Conservation (phyloP, 2,329 filamentous ascomycete species). For the Talaromyces piceae region DNA sequence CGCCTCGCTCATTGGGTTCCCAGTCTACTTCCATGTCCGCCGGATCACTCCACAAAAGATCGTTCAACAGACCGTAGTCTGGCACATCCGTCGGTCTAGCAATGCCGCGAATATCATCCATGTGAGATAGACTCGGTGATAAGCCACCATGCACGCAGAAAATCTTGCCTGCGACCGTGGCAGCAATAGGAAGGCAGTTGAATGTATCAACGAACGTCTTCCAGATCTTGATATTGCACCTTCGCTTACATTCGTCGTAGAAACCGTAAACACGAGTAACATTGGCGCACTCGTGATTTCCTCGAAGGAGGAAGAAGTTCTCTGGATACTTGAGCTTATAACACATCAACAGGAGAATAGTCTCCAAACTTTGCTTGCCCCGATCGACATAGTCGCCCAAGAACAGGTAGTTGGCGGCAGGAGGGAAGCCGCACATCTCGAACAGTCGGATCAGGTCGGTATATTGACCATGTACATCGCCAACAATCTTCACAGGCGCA, state of each 20-base stretch:
- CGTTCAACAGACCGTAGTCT: slow-evolving; percentile 91
- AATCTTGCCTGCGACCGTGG: slow-evolving; percentile 96
- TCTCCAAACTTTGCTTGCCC: slow-evolving; percentile 92
- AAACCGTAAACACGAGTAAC: slow-evolving; percentile 95
- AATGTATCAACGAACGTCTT: slow-evolving; percentile 97
- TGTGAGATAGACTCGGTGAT: slow-evolving; percentile 84
- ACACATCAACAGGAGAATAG: slow-evolving; percentile 82
- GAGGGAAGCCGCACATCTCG: slow-evolving; percentile 96
- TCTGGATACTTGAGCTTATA: slow-evolving; percentile 97
- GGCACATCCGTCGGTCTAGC: slow-evolving; percentile 93
- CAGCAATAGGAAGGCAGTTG: slow-evolving; percentile 88
- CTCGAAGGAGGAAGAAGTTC: slow-evolving; percentile 91
- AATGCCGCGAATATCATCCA: slow-evolving; percentile 98
- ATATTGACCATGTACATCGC: slow-evolving; percentile 94
- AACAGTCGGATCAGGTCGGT: slow-evolving; percentile 95
- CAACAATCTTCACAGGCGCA: slow-evolving; percentile 94
- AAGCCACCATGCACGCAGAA: slow-evolving; percentile 95
- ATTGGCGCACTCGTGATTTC: slow-evolving; percentile 95
- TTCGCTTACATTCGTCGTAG: slow-evolving; percentile 95
- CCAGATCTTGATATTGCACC: slow-evolving; percentile 96
- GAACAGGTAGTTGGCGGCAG: slow-evolving; percentile 85
- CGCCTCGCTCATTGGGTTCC: slow-evolving; percentile 94
- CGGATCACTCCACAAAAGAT: slow-evolving; percentile 93
- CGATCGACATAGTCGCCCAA: slow-evolving; percentile 94
- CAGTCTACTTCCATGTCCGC: slow-evolving; percentile 97